Evolutionary conservation across 2,329 filamentous ascomycete genomes (phyloP), one percentile per base, ranked within the genome.

Genomic region (Pyrenophora teres): DNA sequence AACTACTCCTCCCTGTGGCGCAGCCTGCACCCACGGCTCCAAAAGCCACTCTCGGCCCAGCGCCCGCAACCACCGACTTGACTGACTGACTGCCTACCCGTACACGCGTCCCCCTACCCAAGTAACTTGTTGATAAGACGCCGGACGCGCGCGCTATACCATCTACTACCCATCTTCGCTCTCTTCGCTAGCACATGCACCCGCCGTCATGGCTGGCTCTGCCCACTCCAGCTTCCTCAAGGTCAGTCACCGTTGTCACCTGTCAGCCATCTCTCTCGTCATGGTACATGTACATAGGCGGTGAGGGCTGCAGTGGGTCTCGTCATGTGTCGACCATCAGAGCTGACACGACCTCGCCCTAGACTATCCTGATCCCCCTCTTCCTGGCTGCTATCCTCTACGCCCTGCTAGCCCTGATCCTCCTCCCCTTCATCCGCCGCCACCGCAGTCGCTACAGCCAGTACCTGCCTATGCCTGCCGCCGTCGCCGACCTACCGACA

Each of bases 301-400:
- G 27, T 37, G 40, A 33, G 32, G 31, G 12, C 21, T 13, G 4
- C 23, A 23, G 37, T 40, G 37, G 31, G 27, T 19, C 46, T 35
- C n/a, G 21, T 33, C 7, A 27, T 18, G n/a, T n/a, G n/a, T n/a
- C n/a, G n/a, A n/a, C n/a, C n/a, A n/a, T n/a, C n/a, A n/a, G n/a
- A n/a, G 32, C 21, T 15, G 12, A 23, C 23, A 47, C 65, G 59
- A 44, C 43, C 35, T 18, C n/a, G 21, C 27, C 36, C 33, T 59
- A 80, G 77, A 73, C 71, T 41, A 67, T 79, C 56, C 64, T 78
- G 63, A 50, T 77, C n/a, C 78, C 78, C n/a, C 73, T 76, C 58
- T 60, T 77, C 59, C 68, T 77, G 57, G 74, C 78, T 50, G 63
- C 63, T 31, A 49, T 70, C 50, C 73, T 80, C 66, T 80, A 79